Base-by-base conservation (phyloP, 768 basidiomycete species). In the Leccinum disarticulatum region DNA sequence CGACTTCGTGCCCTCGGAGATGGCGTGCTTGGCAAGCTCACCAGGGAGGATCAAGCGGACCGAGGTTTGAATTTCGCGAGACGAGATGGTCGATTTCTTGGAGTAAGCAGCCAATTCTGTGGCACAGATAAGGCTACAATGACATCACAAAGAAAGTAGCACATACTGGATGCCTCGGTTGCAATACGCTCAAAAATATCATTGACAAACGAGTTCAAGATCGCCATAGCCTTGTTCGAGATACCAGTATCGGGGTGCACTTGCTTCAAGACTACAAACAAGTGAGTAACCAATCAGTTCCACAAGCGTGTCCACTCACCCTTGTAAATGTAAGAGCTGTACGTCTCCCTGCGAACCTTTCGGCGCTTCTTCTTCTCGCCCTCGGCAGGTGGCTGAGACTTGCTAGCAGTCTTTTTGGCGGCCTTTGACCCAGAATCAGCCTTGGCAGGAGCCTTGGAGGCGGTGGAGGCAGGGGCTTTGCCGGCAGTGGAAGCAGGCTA, bases 191-290 rank as follows among this genome's bases (percentile, higher is more conserved):
- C 90, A 68, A 91, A 91, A 70, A 91, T 90, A 66, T 91, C 89
- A 70, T 91, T 90, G 67, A 91, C 89, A 71, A 91, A 91, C 0
- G 89, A 90, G 80, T 91, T 88, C 64, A 89, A 78, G 72, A 91
- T 90, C 55, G 88, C 86, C 87, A 90, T 88, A 11, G 87, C 87
- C 77, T 92, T 91, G 85, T 90, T 92, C 55, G 90, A 92, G 79
- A 93, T 92, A 86, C 91, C 92, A 62, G 91, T 93, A 76, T 93
- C 92, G 61, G 92, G 92, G 81, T 93, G 92, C 60, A 93, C 92
- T 77, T 93, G 91, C 81, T 91, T 92, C 72, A 93, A 81, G 68
- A 92, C 91, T 88, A 4, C 5, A 15, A 0, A 31, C 19, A 3
- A 27, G 36, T 65, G 25, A 64, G 25, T 36, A 48, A 43, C 50